Conservation (phyloP, 2,329 filamentous ascomycete genomes). For the Rutstroemia sydowiana region DNA sequence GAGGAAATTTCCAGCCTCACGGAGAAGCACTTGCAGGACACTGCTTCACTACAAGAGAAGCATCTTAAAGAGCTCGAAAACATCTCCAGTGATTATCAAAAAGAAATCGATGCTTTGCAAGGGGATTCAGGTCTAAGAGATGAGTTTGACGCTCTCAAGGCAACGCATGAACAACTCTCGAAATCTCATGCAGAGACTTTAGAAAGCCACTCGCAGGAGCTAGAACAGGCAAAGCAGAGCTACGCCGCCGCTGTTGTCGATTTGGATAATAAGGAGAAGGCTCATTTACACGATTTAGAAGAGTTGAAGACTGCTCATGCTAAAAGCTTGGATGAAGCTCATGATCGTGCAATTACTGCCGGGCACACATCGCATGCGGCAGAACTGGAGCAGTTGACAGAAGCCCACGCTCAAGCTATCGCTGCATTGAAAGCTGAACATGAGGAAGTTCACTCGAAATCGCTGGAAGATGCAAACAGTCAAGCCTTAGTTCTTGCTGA, state of each 20-base stretch:
- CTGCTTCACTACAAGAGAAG: conserved; percentile 25
- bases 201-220: conserved; percentile 18
- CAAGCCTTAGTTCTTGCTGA: conserved; percentile 41
- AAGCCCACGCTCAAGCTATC: conserved; percentile 41
- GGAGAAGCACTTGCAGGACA: conserved; percentile 47
- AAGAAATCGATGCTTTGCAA: conserved; percentile 56
- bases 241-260: conserved; percentile 24
- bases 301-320: conserved; percentile 49
- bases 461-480: conserved; percentile 49
- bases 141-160: conserved; percentile 54
- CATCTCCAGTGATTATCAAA: conserved; percentile 53
- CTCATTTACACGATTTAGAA: conserved; percentile 47
- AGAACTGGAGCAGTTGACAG: conserved; percentile 48
- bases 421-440: conserved; percentile 37
- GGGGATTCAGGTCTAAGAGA: conserved; percentile 58
- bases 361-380: conserved; percentile 41
- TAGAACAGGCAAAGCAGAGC: conserved; percentile 23
- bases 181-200: conserved; percentile 26
- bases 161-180: conserved; percentile 44
- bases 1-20: conserved; percentile 40
- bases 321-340: conserved; percentile 50
- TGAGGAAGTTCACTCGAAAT: conserved; percentile 46
- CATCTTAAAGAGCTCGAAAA: conserved; percentile 52
- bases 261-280: conserved; percentile 41
- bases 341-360: conserved; percentile 41